Base-by-base conservation (phyloP, 2,329 filamentous ascomycete species). In the Spiromastix sp. region DNA sequence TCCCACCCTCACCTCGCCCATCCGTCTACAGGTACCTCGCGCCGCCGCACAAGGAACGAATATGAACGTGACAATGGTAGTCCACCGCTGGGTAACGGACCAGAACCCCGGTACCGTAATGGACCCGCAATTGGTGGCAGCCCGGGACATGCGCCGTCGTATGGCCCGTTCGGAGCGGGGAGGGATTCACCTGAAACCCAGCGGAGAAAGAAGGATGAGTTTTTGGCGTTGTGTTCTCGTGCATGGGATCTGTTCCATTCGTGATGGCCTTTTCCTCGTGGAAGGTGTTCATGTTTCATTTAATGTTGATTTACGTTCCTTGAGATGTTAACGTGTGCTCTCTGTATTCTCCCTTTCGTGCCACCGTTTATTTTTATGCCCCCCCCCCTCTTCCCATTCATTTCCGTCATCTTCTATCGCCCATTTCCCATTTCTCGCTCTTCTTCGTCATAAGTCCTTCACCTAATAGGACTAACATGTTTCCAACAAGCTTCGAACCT, bases 201-300 rank as follows among this genome's bases (percentile, higher is more conserved):
- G 56, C 72, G 76, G 48, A 79, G 74, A 52, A 96, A 96, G 75
- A 86, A 86, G 55, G 86, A 94, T 28, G 85, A 94, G 57, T 98
- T 98, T 54, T 67, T 98, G 44, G 69, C 74, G 37, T 66, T 96
- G 32, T 95, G 89, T 56, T 78, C 85, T 47, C 72, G 85, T 51
- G 91, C 91, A 6, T 98, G 91, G 91, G 91, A 98, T 64, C 63
- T 98, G 18, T 94, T 96, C 61, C 91, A 96, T 66, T 94, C 86
- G 42, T 95, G 64, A 74, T 25, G 19, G 12, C 19, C 12, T 22
- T 30, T 15, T 17, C 12, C 19, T 17, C 19, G n/a, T n/a, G n/a
- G n/a, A n/a, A n/a, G n/a, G n/a, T n/a, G 16, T 18, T 36, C 27
- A 16, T 11, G 4, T 37, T 30, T 37, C 10, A 13, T 30, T 9